Percentiles rank a stretch among this genome's conserved stretches.
Conservation (phyloP, 2,329 filamentous ascomycete species). For the Tolypocladium endophyticum region DNA sequence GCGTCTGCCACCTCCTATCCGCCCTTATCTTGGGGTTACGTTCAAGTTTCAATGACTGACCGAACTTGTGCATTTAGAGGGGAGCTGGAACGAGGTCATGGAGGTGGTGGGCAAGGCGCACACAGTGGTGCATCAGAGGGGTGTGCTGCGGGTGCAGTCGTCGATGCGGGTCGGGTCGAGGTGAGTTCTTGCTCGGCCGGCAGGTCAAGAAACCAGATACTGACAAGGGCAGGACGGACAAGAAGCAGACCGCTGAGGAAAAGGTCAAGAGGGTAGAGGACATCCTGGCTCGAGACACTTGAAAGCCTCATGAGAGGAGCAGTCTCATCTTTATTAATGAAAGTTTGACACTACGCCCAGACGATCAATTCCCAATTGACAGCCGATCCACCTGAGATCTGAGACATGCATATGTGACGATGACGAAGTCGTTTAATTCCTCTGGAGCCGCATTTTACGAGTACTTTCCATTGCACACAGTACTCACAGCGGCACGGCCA, state of each 20-base stretch:
- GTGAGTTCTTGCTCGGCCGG: slow-evolving; percentile 30
- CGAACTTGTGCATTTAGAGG: slow-evolving; percentile 49
- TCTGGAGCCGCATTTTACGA: not conserved
- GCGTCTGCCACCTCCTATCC: slow-evolving; percentile 20
- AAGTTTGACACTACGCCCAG: no score
- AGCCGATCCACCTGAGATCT: not conserved
- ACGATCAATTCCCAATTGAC: no score
- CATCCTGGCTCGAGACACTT: slow-evolving; percentile 25
- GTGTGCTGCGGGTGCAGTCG: slow-evolving; percentile 75
- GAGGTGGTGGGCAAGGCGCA: slow-evolving; percentile 78
- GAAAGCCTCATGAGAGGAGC: not conserved
- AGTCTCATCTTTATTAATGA: not conserved
- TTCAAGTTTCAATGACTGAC: not conserved
- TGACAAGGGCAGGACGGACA: slow-evolving; percentile 59
- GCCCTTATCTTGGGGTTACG: not conserved
- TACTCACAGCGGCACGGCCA: not conserved
- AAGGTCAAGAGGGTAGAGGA: slow-evolving; percentile 59
- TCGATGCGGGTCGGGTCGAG: slow-evolving; percentile 78
- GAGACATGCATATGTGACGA: not conserved
- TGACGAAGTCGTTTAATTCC: not conserved
- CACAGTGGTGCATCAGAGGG: slow-evolving; percentile 61
- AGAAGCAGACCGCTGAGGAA: slow-evolving; percentile 69
- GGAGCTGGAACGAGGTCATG: slow-evolving; percentile 84
- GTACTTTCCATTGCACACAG: not conserved
- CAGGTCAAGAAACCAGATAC: not conserved